Evolutionary conservation across 2,329 filamentous ascomycete species (phyloP).

Genomic region (Colletotrichum musae): DNA sequence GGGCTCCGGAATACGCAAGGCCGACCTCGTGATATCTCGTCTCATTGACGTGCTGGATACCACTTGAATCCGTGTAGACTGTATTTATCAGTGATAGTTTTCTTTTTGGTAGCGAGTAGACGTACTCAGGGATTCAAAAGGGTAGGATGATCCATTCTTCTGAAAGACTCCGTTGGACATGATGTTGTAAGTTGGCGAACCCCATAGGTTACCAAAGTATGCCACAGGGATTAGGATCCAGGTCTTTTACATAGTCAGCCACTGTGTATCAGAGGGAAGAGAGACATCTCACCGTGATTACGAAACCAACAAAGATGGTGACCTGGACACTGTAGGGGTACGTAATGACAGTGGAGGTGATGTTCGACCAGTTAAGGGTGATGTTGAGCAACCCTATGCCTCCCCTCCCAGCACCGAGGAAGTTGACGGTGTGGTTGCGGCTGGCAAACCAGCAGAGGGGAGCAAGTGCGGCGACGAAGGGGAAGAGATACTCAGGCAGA

Average conservation of each 20-base stretch:
- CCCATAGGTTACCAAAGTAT: conserved; percentile 70
- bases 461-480: conserved; percentile 71
- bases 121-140: conserved; percentile 45
- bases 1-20: conserved; percentile 70
- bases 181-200: conserved; percentile 57
- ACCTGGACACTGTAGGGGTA: conserved; percentile 71
- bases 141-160: conserved; percentile 32
- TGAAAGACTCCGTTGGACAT: conserved; percentile 71
- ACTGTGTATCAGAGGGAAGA: background rate
- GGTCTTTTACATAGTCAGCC: conserved; percentile 53
- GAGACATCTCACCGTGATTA: conserved; percentile 47
- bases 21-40: conserved; percentile 64
- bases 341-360: conserved; percentile 66
- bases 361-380: conserved; percentile 73
- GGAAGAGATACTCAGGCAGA: conserved; percentile 72
- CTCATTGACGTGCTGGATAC: conserved; percentile 54
- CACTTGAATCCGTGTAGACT: conserved; percentile 35
- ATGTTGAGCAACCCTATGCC: conserved; percentile 75
- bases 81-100: background rate
- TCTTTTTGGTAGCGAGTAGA: background rate
- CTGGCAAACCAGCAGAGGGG: conserved; percentile 77
- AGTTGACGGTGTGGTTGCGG: conserved; percentile 70
- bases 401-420: conserved; percentile 72
- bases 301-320: conserved; percentile 68
- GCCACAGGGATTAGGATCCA: conserved; percentile 72